Base-by-base conservation (phyloP, 1,284 basidiomycete species). In the Vanrija sp. region DNA sequence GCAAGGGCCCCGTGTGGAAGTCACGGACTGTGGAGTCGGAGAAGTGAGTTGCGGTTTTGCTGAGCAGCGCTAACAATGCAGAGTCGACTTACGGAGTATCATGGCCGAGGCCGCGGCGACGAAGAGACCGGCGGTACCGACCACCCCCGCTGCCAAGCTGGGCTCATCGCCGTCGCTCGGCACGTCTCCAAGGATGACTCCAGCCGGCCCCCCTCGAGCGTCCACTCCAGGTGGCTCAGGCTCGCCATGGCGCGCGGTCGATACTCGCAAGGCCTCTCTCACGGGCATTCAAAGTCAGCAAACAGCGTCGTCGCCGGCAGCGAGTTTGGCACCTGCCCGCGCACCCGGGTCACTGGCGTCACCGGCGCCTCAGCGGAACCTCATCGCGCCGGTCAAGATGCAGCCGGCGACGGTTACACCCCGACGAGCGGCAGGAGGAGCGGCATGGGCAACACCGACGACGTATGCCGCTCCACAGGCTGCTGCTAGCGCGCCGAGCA, bases 11-110 rank as follows among this genome's bases (percentile, higher is more conserved):
- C 0, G 74, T 79, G 1, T 82, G 81, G 83, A 82, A 79, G 63
- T 75, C 76, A 3, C 72, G 72, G 42, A 73, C 77, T 0, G 75
- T 78, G 6, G 75, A 78, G 51, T 63, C 66, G 1, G 68, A 69
- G 23, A 73, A 76, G 83, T 34, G 14, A 34, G 34, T 34, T 29
- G 28, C 10, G 34, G 34, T 34, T 12, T 14, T 8, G 14, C 5
- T 14, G 9, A 15, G 34, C 9, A 34, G 34, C 3, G 9, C 34
- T 34, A 14, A 34, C 34, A 34, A 34, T 14, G 34, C 34, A 34
- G 34, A 12, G 82, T 86, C 9, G 90, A 95, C 68, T 85, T 96
- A 80, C 86, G 88, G 63, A 79, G 83, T 19, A 86, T 97, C 59
- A 91, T 96, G 84, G 89, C 88, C 0, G 89, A 91, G 70, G 83